Percentiles rank a stretch among this genome's conserved stretches.
Conservation (phyloP, 2,329 filamentous ascomycete genomes). For the Cercospora citrullina region DNA sequence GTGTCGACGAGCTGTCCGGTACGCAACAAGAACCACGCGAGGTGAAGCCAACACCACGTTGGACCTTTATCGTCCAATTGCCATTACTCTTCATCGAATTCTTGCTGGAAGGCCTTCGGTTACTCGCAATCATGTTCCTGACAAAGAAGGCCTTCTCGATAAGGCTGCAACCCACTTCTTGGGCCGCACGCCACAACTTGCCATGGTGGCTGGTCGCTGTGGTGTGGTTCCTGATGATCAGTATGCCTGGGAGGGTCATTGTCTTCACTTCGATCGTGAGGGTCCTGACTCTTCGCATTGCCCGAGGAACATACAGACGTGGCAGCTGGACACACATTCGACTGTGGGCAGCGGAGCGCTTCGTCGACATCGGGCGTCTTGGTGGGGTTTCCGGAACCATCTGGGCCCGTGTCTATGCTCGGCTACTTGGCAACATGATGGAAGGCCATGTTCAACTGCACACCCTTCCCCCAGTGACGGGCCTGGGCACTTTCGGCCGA, state of each 20-base stretch:
- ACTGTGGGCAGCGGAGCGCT: constrained; percentile 12
- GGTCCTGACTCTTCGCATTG: neutral
- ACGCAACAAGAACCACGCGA: neutral
- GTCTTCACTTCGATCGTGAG: constrained; percentile 1
- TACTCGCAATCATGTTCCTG: constrained; percentile 11
- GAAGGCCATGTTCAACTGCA: constrained; percentile 9
- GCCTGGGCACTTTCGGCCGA: constrained; percentile 8
- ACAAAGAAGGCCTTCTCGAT: constrained; percentile 9
- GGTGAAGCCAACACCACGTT: constrained; percentile 4
- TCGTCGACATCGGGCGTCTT: constrained; percentile 11
- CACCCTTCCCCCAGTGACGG: constrained; percentile 10
- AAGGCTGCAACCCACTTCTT: constrained; percentile 3
- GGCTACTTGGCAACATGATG: constrained; percentile 7
- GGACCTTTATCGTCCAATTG: constrained; percentile 10
- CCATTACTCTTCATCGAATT: constrained; percentile 4
- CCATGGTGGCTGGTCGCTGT: constrained; percentile 6
- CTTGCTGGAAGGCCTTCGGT: constrained; percentile 8
- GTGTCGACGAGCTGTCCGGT: constrained; percentile 4
- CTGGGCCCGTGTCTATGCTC: constrained; percentile 14
- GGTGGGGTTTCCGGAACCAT: constrained; percentile 3
- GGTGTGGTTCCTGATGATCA: constrained; percentile 8
- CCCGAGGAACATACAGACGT: constrained; percentile 8
- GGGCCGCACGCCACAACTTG: constrained; percentile 6
- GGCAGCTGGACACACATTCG: constrained; percentile 13
- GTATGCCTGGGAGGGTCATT: constrained; percentile 5